These are phyloP conservation scores for Dactylis glomerata DNA, from an alignment of 176 grass and related monocot genomes.

Conservation along the genomic window DNA sequence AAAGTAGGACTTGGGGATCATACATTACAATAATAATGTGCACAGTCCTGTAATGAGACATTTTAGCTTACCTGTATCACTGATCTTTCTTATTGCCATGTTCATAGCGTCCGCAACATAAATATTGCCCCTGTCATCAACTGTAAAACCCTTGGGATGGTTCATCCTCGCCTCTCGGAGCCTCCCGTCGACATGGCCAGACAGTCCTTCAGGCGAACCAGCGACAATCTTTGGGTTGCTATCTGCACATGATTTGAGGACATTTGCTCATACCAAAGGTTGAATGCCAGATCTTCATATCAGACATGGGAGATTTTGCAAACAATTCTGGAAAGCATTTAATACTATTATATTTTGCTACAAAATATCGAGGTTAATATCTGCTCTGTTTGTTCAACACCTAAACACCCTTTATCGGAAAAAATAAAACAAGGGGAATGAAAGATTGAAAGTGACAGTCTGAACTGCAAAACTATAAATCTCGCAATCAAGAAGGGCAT, in stretches of 20 bases:
- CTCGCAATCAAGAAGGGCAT: conserved; percentile 27
- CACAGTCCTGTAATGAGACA: not conserved
- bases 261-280: not conserved
- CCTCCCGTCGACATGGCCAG: conserved; percentile 83
- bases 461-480: conserved; percentile 17
- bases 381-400: not conserved
- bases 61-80: conserved; percentile 70
- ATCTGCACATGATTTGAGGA: conserved; percentile 48
- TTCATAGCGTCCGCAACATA: conserved; percentile 97
- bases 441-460: conserved; percentile 14
- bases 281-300: not conserved
- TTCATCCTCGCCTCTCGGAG: conserved; percentile 75
- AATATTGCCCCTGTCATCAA: conserved; percentile 87
- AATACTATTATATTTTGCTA: not conserved
- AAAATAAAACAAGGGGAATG: conserved; percentile 6
- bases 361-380: not conserved
- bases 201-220: conserved; percentile 80
- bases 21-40: conserved; percentile 19
- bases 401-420: too few relatives aligned
- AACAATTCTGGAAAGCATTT: not conserved
- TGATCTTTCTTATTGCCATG: conserved; percentile 99
- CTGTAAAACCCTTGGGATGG: conserved; percentile 86
- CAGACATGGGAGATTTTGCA: not conserved
- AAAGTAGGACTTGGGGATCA: conserved; percentile 30
- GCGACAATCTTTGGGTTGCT: conserved; percentile 90